Evolutionary conservation across 2,329 filamentous ascomycete species (phyloP), one percentile per base, ranked within the genome.

Genomic region (Blastomyces emzantsi): DNA sequence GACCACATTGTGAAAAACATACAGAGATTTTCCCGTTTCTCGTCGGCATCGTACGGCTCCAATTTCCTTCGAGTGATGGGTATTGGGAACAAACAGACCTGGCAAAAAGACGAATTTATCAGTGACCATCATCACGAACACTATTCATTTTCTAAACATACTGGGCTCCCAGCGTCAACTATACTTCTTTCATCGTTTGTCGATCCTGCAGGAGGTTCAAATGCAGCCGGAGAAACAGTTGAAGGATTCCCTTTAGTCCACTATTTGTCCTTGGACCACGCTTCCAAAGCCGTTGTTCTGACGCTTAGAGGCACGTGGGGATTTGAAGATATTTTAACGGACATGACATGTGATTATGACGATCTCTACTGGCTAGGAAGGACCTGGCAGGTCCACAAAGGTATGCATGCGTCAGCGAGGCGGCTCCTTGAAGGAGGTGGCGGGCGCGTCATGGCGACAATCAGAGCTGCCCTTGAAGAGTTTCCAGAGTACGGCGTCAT

Each of bases 271-370:
- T 76, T 90, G 0, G 88, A 90, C 67, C 86, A 89, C 69, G 85
- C 87, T 61, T 87, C 87, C 1, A 87, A 86, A 69, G 87, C 88
- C 0, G 85, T 90, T 0, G 87, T 90, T 0, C 77, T 90, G n/a
- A 86, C 87, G 1, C 88, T 88, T 60, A 83, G 88, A 47, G 88
- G 88, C 1, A 90, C 88, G 0, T 78, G 89, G 49, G 88, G 88
- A 0, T 90, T 90, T 65, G 87, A 90, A 69, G 88, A 90, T 70
- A 83, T 90, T 30, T 76, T 90, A 45, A 87, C 87, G 0, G 88
- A 90, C 69, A 84, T 90, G 82, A 87, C 87, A 39, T 90, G 87
- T 73, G 87, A 89, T 57, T 90, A 90, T 60, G 67, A 67, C 36
- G 67, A 67, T 45, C 75, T 89, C 11, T 66, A 77, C 5, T 87